Base-by-base conservation (phyloP, 179 eudicot species). In the Patellifolia procumbens region DNA sequence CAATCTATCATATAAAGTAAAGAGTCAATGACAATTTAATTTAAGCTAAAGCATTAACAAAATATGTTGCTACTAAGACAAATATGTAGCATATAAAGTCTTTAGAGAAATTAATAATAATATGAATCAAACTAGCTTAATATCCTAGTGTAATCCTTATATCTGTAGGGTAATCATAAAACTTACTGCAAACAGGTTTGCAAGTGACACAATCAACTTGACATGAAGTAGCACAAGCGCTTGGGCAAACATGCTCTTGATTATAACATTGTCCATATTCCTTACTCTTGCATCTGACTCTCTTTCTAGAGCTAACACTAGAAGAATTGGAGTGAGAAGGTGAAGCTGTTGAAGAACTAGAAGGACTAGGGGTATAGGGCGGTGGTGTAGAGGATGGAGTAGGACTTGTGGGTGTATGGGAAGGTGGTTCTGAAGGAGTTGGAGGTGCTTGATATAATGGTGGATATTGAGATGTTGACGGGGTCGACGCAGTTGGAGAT, bases 181-280 rank as follows among this genome's bases (percentile, higher is more conserved):
- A 80, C 84, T 68, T 79, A 84, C 87, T 73, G 34, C 87, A 84
- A 3, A 84, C 85, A 13, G 87, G 87, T 67, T 84, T 84, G 83
- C 87, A 84, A 58, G 85, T 72, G 52, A 16, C 77, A 72, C 85
- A 84, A 32, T 84, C 87, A 24, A 81, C 79, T 69, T 79, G 76
- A 68, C 87, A 84, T 6, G 85, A 72, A 32, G 81, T 76, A 24
- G 87, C 81, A 52, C 87, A 84, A 52, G n/a, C 81, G 46, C 81
- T 61, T 42, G 87, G 87, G 66, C 87, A 84, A 0, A 74, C 72
- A 29, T 72, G 80, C 70, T 76, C 83, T 70, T 84, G 85, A 28
- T 75, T 76, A 58, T 84, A 84, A 20, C 87, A 84, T 67, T 56
- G 62, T 52, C 62, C 74, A 19, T 81, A 84, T 42, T 51, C 76